These are phyloP conservation scores for Boletus sensibilis DNA, from an alignment of 768 basidiomycete genomes.

Conservation along the genomic window DNA sequence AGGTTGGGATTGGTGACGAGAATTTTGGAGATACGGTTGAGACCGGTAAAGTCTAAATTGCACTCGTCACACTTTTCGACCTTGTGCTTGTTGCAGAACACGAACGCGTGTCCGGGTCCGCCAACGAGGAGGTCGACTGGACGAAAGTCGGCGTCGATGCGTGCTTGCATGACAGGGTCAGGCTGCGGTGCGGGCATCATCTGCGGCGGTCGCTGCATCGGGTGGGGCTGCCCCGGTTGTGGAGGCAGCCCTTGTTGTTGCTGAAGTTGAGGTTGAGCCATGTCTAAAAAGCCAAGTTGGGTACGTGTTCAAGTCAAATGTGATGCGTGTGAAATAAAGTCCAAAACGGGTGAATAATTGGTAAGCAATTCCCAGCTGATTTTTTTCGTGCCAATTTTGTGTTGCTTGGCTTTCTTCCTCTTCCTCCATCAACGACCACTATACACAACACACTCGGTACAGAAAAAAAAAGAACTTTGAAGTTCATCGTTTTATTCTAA, in stretches of 20 bases:
- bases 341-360: background rate
- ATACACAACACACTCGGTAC: constrained; percentile 24
- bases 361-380: constrained; percentile 30
- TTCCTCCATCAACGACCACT: constrained; percentile 29
- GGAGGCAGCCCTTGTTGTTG: constrained; percentile 43
- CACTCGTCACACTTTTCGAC: constrained; percentile 75
- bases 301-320: background rate
- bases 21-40: constrained; percentile 76
- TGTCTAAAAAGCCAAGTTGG: constrained; percentile 20
- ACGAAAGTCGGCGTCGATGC: constrained; percentile 71
- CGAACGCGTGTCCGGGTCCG: constrained; percentile 50
- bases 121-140: constrained; percentile 56
- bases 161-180: constrained; percentile 71
- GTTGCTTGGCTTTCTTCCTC: constrained; percentile 22
- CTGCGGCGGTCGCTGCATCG: constrained; percentile 40
- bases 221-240: constrained; percentile 33
- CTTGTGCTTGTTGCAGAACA: constrained; percentile 65
- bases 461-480: constrained; percentile 22
- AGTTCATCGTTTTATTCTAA: constrained; percentile 43
- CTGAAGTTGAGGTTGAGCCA: constrained; percentile 67
- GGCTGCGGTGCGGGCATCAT: constrained; percentile 46
- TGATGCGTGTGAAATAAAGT: constrained; percentile 10
- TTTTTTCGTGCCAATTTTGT: constrained; percentile 25
- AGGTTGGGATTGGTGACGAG: constrained; percentile 68
- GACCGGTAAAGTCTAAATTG: constrained; percentile 64